Evolutionary conservation across 805 yeast genomes (phyloP).

Genomic region (Saturnispora saitoi): DNA sequence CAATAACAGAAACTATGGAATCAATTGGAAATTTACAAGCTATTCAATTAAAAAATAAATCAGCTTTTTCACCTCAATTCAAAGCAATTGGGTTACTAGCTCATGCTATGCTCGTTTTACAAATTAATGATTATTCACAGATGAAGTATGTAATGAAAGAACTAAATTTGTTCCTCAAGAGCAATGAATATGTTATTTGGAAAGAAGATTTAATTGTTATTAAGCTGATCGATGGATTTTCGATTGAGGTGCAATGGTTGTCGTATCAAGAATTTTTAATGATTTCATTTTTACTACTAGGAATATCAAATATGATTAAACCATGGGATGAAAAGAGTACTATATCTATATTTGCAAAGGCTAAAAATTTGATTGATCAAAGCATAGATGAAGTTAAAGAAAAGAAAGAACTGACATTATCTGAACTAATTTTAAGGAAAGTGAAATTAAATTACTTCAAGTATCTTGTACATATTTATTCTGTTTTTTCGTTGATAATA

Average conservation of each 20-base stretch:
- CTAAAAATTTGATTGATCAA: slow-evolving; percentile 29
- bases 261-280: slow-evolving; percentile 36
- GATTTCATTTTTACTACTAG: slow-evolving; percentile 35
- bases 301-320: slow-evolving; percentile 31
- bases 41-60: slow-evolving; percentile 1
- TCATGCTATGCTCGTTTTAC: slow-evolving; percentile 23
- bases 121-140: slow-evolving; percentile 21
- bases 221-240: slow-evolving; percentile 12
- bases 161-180: slow-evolving; percentile 21
- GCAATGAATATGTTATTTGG: slow-evolving; percentile 15
- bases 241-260: slow-evolving; percentile 32
- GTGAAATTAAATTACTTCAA: background rate
- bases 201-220: background rate
- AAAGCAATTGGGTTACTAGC: slow-evolving; percentile 26
- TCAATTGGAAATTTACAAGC: slow-evolving; percentile 17
- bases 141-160: slow-evolving; percentile 22
- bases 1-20: slow-evolving; percentile 18
- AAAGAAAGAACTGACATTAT: background rate
- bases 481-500: background rate
- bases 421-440: background rate
- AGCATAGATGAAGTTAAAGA: slow-evolving; percentile 10
- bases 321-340: slow-evolving; percentile 26
- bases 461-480: background rate
- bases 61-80: slow-evolving; percentile 27
- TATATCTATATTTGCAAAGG: background rate